Evolutionary conservation across 1,284 basidiomycete species (phyloP).

Genomic region (Grifola frondosa): DNA sequence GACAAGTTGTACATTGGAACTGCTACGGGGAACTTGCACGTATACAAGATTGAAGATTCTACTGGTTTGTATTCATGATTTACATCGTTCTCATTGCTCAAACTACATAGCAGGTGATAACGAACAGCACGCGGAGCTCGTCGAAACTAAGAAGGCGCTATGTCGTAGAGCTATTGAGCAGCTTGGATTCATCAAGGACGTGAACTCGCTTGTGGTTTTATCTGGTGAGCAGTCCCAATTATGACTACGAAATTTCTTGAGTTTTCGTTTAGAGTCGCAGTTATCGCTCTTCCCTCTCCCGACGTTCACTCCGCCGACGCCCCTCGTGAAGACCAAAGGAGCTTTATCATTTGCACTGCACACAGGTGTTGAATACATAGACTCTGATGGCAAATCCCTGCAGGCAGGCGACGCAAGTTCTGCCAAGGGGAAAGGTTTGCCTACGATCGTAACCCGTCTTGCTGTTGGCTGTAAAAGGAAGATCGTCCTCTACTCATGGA

Average conservation of each 20-base stretch:
- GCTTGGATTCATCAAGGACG: conserved; percentile 79
- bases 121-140: conserved; percentile 44
- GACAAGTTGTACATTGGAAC: conserved; percentile 79
- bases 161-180: conserved; percentile 78
- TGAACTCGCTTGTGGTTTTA: conserved; percentile 79
- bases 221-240: conserved; percentile 61
- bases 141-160: conserved; percentile 61
- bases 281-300: conserved; percentile 68
- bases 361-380: conserved; percentile 54
- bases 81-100: conserved; percentile 5
- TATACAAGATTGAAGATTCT: conserved; percentile 54
- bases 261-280: conserved; percentile 48
- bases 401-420: conserved; percentile 29
- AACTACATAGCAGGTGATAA: conserved; percentile 32
- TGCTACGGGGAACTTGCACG: conserved; percentile 64
- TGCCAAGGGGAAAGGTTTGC: conserved; percentile 45
- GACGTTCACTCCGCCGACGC: conserved; percentile 64
- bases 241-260: not conserved
- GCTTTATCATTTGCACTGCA: conserved; percentile 81
- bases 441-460: conserved; percentile 71
- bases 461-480: conserved; percentile 86
- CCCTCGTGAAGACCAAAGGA: conserved; percentile 70
- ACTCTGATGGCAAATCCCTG: conserved; percentile 18
- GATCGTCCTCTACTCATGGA: conserved; percentile 86
- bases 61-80: conserved; percentile 29